Percentiles rank a stretch among this genome's conserved stretches.
Conservation (phyloP, 148 eudicot genomes). For the Arbutus unedo region DNA sequence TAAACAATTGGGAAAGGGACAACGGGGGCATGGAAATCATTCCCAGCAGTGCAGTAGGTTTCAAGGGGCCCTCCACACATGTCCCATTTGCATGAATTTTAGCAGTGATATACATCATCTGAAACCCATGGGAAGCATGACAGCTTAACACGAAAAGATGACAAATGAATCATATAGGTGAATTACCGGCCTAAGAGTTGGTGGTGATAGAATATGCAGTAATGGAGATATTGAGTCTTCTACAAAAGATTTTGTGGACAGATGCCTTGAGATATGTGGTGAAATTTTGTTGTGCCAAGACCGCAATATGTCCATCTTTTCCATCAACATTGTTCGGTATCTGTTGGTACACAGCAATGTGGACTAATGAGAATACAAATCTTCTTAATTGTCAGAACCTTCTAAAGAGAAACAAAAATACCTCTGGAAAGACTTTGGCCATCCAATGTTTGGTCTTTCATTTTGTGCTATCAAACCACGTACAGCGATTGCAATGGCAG, state of each 20-base stretch:
- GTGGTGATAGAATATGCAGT: constrained; percentile 84
- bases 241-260: constrained; percentile 64
- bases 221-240: constrained; percentile 75
- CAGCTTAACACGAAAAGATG: not conserved
- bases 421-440: constrained; percentile 99
- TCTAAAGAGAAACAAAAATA: constrained; percentile 21
- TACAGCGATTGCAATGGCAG: constrained; percentile 54
- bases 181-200: constrained; percentile 85
- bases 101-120: not conserved
- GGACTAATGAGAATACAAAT: constrained; percentile 13
- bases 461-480: constrained; percentile 71
- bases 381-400: constrained; percentile 9
- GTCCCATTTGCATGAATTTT: not conserved
- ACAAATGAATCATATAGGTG: constrained; percentile 18
- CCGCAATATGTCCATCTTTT: constrained; percentile 62
- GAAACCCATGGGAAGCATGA: not conserved
- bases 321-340: constrained; percentile 56
- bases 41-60: not conserved
- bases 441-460: constrained; percentile 76
- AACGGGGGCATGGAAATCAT: not conserved
- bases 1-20: not conserved
- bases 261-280: constrained; percentile 84
- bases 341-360: constrained; percentile 35
- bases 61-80: not conserved
- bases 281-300: constrained; percentile 65